These are phyloP conservation scores for Gossypium anomalum DNA, from an alignment of 345 rosid genomes.

Conservation along the genomic window DNA sequence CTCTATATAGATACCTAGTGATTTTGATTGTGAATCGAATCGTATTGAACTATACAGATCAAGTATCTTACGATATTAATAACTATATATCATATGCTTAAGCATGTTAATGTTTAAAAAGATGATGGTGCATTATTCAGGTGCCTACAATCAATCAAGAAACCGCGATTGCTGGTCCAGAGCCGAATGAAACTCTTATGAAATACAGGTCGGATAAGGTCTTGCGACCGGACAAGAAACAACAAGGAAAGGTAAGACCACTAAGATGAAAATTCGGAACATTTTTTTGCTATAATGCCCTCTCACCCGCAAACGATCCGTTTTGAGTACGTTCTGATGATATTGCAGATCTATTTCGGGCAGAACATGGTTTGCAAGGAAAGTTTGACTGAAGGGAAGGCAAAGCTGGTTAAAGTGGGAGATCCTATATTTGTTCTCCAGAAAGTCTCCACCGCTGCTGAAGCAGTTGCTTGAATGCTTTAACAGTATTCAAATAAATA, in stretches of 20 bases:
- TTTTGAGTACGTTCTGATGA: neutral
- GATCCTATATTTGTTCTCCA: conserved; percentile 55
- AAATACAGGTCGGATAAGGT: conserved; percentile 57
- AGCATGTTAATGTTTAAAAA: neutral
- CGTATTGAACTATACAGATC: neutral
- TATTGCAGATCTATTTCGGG: conserved; percentile 72
- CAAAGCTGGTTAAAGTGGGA: conserved; percentile 52
- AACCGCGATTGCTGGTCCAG: conserved; percentile 51
- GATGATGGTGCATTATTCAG: conserved; percentile 25
- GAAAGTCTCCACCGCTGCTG: conserved; percentile 57
- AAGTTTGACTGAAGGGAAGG: conserved; percentile 23
- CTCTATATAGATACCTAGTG: neutral
- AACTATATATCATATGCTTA: neutral
- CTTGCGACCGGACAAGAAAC: conserved; percentile 59
- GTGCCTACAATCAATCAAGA: conserved; percentile 71
- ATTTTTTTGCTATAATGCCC: neutral
- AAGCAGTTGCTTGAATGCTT: conserved; percentile 57
- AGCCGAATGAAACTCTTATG: conserved; percentile 64
- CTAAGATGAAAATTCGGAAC: conserved; percentile 5
- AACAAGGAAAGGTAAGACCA: conserved; percentile 57
- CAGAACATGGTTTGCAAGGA: conserved; percentile 77
- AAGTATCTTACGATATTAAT: neutral
- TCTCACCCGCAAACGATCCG: neutral
- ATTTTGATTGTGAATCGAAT: neutral
- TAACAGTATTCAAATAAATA: neutral